Evolutionary conservation across 768 basidiomycete genomes (phyloP), one percentile per base, ranked within the genome.

Genomic region (Boletus tomentosulus): DNA sequence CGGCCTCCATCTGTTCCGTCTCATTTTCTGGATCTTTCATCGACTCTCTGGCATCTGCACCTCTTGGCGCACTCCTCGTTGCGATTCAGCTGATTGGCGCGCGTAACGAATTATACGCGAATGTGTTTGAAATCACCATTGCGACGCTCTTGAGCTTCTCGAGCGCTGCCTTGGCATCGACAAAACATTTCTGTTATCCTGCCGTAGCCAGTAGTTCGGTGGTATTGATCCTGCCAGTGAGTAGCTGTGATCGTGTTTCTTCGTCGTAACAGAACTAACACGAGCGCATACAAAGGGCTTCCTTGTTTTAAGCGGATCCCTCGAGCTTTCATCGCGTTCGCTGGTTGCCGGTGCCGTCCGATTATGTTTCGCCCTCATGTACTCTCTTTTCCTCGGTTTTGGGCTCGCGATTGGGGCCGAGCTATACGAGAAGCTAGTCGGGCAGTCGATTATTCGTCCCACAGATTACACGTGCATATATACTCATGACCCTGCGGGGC

Each of bases 341-440:
- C 85, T 95, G 62, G 83, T 92, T 30, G 77, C 89, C 0, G 90
- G 92, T n/a, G 85, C 89, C 11, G 90, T 93, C 31, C 79, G 89
- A 37, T 75, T 93, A 15, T 88, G 87, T 59, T 93, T 88, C 62
- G 80, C 88, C 25, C 76, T 89, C 49, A 78, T 88, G 53, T 94
- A 93, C 63, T 84, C 87, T n/a, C 74, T 86, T 16, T 86, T 85
- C 66, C 74, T 87, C 8, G 86, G 87, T 0, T 90, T 94, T 65
- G 92, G 92, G 5, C 81, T 92, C 10, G 82, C 89, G 0, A 89
- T 93, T 44, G 90, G 92, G 4, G 84, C 83, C 0, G 77, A 87
- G 56, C 64, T 87, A 3, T 94, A 82, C 62, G 71, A 79, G 47
- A 78, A 75, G 50, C 77, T 90, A 34, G 78, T 84, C 0, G 71